phyloP scores from a whole-genome alignment of 768 basidiomycete genomes.

The Tricholoma saponaceum region DNA sequence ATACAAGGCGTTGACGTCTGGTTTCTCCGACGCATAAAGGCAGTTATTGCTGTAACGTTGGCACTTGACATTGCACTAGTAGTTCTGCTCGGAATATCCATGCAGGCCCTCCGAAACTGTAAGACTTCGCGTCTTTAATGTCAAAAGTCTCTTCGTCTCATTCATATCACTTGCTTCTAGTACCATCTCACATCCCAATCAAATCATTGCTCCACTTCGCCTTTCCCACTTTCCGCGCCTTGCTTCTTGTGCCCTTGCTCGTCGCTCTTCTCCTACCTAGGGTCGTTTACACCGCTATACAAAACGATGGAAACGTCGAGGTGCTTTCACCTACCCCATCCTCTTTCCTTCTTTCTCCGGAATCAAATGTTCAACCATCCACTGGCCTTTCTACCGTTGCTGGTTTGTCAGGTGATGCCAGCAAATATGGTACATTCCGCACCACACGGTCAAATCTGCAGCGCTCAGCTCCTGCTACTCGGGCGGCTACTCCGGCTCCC shows the following conservation, averaged over 20 bases:
- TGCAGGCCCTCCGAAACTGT: conserved; percentile 33
- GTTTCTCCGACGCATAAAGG: conserved; percentile 55
- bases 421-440: conserved; percentile 78
- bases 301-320: conserved; percentile 36
- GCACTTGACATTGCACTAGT: conserved; percentile 58
- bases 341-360: conserved; percentile 53
- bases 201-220: conserved; percentile 33
- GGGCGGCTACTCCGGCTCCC: conserved; percentile 45
- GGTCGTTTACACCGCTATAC: conserved; percentile 54
- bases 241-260: conserved; percentile 59
- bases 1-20: conserved; percentile 66
- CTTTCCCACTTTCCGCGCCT: conserved; percentile 62
- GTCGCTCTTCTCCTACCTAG: conserved; percentile 61
- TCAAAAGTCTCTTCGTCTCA: conserved; percentile 8
- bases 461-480: conserved; percentile 51
- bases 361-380: conserved; percentile 38
- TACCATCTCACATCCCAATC: conserved; percentile 19
- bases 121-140: conserved; percentile 13
- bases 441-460: conserved; percentile 44
- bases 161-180: background rate
- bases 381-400: conserved; percentile 47
- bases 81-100: conserved; percentile 43
- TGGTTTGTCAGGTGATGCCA: conserved; percentile 34
- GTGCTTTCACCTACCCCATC: conserved; percentile 40
- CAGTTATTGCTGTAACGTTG: conserved; percentile 49